Evolutionary conservation across 441 rosid species (phyloP).

Genomic region (Pelargonium myrrhifolium): DNA sequence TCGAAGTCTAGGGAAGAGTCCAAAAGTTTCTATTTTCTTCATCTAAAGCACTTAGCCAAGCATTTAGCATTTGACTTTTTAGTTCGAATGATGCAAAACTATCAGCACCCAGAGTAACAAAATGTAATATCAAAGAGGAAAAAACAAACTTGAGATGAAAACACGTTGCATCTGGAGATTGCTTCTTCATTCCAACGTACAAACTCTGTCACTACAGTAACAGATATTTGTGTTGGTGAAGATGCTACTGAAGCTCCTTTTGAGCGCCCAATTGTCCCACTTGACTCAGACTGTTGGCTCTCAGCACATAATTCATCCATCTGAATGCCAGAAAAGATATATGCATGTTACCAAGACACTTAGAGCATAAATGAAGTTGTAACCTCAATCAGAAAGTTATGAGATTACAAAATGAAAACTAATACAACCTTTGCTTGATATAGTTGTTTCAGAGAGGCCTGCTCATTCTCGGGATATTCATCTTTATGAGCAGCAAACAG

Average conservation of each 20-base stretch:
- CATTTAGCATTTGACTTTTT: neutral
- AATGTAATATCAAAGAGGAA: conserved; percentile 8
- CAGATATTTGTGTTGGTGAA: conserved; percentile 88
- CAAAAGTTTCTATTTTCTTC: neutral
- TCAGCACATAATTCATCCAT: conserved; percentile 90
- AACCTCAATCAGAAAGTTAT: conserved; percentile 17
- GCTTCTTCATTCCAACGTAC: conserved; percentile 99
- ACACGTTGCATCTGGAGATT: conserved; percentile 79
- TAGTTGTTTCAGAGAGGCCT: conserved; percentile 84
- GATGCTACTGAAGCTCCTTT: conserved; percentile 83
- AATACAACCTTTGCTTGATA: conserved; percentile 73
- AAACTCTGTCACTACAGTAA: conserved; percentile 93
- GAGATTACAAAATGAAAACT: conserved; percentile 6
- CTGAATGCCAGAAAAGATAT: conserved; percentile 39
- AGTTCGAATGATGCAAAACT: neutral
- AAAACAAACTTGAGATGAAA: conserved; percentile 74
- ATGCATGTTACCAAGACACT: conserved; percentile 1
- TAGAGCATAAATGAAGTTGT: conserved; percentile 11
- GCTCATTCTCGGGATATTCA: conserved; percentile 93
- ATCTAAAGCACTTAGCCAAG: neutral
- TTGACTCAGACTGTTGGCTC: conserved; percentile 62
- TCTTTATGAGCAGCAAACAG: conserved; percentile 93
- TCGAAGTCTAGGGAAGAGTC: neutral
- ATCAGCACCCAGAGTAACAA: conserved; percentile 2
- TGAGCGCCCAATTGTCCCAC: conserved; percentile 89